Evolutionary conservation across 306 rosid species (phyloP).

Genomic region (Trifolium dubium): DNA sequence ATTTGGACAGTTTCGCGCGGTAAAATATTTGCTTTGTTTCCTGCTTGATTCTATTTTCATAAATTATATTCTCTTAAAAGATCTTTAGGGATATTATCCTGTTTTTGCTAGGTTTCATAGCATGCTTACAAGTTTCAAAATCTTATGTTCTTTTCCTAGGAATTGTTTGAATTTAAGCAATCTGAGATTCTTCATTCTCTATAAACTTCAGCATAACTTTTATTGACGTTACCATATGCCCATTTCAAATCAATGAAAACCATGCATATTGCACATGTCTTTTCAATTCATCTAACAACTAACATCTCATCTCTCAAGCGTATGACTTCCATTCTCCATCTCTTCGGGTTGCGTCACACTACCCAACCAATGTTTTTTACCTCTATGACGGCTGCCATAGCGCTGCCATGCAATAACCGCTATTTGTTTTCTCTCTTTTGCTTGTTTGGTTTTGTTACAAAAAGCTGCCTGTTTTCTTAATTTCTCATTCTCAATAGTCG

Average conservation of each 20-base stretch:
- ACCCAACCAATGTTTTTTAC: no score
- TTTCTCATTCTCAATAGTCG: no score
- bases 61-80: slow-evolving; percentile 13
- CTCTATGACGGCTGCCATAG: no score
- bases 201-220: not conserved
- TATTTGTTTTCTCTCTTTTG: no score
- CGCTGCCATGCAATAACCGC: no score
- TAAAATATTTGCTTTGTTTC: slow-evolving; percentile 43
- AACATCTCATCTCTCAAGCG: not conserved
- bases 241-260: not conserved
- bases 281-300: not conserved
- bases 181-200: not conserved
- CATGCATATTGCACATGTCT: not conserved
- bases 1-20: slow-evolving; percentile 85
- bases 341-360: no score
- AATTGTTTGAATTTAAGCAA: not conserved
- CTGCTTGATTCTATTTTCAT: slow-evolving; percentile 29
- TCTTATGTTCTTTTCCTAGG: no score
- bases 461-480: no score
- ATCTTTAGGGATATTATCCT: slow-evolving; percentile 8
- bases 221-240: not conserved
- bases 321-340: not conserved
- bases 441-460: no score
- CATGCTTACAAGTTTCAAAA: no score
- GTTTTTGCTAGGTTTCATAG: slow-evolving; percentile 9